Conservation (phyloP, 371 early-diverging fungal genomes). For the Nematocida major region DNA sequence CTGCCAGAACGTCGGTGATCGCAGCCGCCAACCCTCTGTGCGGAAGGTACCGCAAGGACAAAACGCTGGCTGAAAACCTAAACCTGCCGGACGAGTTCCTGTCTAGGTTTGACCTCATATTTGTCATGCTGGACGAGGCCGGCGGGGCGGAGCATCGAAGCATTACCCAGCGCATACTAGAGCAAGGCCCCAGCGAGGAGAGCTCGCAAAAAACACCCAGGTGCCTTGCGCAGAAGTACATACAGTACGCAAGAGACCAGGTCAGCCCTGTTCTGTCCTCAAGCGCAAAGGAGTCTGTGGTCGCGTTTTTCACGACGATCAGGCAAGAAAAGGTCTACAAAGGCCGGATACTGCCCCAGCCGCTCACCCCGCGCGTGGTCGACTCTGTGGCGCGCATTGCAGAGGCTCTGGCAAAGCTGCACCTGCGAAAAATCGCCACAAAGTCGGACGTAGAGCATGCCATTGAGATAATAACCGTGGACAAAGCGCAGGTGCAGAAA, state of each 20-base stretch:
- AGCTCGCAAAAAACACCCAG: constrained; percentile 42
- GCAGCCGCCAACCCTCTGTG: constrained; percentile 63
- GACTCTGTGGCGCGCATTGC: constrained; percentile 57
- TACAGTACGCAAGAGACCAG: constrained; percentile 56
- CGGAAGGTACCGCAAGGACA: constrained; percentile 56
- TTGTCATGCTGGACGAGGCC: constrained; percentile 56
- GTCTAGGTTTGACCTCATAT: constrained; percentile 62
- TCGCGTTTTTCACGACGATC: constrained; percentile 15
- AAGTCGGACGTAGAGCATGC: constrained; percentile 55
- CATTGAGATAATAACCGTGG: constrained; percentile 52
- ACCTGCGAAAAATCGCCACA: constrained; percentile 53
- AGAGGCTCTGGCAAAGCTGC: constrained; percentile 60
- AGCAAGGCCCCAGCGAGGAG: no score
- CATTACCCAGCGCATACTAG: neutral
- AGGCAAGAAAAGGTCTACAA: neutral
- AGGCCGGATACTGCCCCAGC: neutral
- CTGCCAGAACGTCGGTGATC: constrained; percentile 57
- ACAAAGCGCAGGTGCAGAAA: constrained; percentile 32
- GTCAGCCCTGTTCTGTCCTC: constrained; percentile 58
- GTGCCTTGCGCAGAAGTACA: constrained; percentile 66
- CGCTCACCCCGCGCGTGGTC: constrained; percentile 51
- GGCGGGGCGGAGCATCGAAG: constrained; percentile 41
- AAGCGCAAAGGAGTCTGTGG: constrained; percentile 45
- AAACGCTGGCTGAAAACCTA: constrained; percentile 63
- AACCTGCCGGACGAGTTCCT: constrained; percentile 55